Percentiles rank a stretch among this genome's conserved stretches.
Conservation (phyloP, 2,329 filamentous ascomycete genomes). For the Calonectria naviculata region DNA sequence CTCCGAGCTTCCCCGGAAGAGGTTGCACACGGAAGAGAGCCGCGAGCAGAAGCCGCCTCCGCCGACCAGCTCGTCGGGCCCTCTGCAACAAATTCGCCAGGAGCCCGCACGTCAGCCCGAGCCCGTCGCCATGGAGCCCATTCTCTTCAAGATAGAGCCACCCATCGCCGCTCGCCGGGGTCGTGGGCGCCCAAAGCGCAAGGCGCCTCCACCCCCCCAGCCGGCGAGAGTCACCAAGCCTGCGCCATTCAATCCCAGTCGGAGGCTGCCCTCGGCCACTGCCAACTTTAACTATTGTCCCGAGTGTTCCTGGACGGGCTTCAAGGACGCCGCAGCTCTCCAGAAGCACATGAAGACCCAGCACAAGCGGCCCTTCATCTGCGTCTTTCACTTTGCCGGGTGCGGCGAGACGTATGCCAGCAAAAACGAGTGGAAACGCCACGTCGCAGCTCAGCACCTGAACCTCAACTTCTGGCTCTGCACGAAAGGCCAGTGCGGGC, state of each 20-base stretch:
- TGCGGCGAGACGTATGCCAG: slow-evolving; percentile 78
- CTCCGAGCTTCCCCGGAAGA: not conserved
- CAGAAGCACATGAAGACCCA: slow-evolving; percentile 62
- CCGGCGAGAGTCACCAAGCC: slow-evolving; percentile 25
- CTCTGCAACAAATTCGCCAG: not conserved
- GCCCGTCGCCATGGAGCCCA: not conserved
- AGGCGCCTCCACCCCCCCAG: not conserved
- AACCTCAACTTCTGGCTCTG: slow-evolving; percentile 81
- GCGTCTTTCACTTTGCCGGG: slow-evolving; percentile 82
- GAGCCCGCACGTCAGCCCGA: not conserved
- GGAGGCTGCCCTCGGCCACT: slow-evolving; percentile 20
- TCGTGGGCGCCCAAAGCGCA: slow-evolving; percentile 26
- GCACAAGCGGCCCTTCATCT: slow-evolving; percentile 75
- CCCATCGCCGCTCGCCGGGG: slow-evolving; percentile 8
- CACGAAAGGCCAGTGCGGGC: slow-evolving; percentile 68
- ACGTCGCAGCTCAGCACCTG: slow-evolving; percentile 84
- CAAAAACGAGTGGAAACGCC: slow-evolving; percentile 97
- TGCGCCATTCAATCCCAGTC: not conserved
- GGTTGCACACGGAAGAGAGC: not conserved
- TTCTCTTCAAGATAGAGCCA: not conserved
- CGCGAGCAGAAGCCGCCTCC: not conserved
- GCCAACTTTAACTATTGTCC: slow-evolving; percentile 22
- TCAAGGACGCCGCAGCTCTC: slow-evolving; percentile 58
- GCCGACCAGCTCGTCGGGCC: not conserved
- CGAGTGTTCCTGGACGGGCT: slow-evolving; percentile 40